Percentiles rank a stretch among this genome's conserved stretches.
These are phyloP conservation scores for Ascoidea asiatica DNA, from an alignment of 805 yeast genomes.

Conservation along the genomic window DNA sequence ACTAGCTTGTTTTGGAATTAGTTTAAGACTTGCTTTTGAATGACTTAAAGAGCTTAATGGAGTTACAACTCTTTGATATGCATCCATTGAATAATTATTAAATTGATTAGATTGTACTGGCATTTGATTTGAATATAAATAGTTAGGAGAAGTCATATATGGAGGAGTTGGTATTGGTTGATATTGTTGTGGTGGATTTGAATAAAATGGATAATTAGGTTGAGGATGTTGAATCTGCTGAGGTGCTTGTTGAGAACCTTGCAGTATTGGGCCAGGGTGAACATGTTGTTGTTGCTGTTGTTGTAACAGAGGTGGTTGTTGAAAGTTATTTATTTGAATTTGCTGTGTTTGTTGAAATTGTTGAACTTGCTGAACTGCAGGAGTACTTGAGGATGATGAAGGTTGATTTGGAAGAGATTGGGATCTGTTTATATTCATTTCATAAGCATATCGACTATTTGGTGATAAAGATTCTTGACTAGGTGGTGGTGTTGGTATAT, in stretches of 20 bases:
- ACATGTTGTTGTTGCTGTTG: neutral
- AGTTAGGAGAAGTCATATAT: neutral
- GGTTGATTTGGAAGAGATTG: neutral
- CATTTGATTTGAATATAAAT: neutral
- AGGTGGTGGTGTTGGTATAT: neutral
- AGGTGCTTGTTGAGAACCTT: neutral
- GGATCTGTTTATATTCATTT: no score
- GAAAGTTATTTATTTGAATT: neutral
- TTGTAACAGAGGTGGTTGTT: neutral
- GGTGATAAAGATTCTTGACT: neutral
- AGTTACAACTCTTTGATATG: neutral
- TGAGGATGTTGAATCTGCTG: neutral
- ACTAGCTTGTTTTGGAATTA: constrained; percentile 14
- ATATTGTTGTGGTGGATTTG: neutral
- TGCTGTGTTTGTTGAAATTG: neutral
- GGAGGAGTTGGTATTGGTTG: neutral
- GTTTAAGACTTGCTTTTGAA: constrained; percentile 21
- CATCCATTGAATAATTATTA: neutral
- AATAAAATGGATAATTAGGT: neutral
- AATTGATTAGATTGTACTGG: neutral
- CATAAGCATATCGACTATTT: neutral
- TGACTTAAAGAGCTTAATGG: neutral
- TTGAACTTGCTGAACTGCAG: neutral
- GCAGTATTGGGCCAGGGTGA: neutral
- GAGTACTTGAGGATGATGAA: neutral